phyloP scores from a whole-genome alignment of 768 basidiomycete species.

The Vararia minispora region DNA sequence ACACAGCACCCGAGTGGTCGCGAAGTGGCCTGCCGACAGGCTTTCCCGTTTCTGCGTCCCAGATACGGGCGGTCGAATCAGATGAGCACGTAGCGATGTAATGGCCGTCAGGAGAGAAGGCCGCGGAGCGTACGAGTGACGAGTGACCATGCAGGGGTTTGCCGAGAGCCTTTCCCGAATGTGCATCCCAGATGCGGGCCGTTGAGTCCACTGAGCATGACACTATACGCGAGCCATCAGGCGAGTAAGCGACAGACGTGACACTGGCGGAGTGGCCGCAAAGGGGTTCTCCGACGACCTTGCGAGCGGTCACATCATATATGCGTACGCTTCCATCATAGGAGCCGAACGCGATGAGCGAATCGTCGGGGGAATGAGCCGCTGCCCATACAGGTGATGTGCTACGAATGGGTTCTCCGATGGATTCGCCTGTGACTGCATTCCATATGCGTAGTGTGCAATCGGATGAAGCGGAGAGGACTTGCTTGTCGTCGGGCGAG shows the following conservation, averaged over 20 bases:
- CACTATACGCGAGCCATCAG: constrained; percentile 10
- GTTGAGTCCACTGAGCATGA: constrained; percentile 32
- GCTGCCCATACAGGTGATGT: background rate
- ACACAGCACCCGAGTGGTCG: background rate
- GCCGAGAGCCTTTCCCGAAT: constrained; percentile 12
- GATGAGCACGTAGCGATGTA: constrained; percentile 1
- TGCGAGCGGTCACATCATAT: background rate
- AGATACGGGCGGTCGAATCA: constrained; percentile 1
- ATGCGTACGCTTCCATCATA: no score
- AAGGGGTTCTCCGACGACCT: background rate
- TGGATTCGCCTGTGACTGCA: background rate
- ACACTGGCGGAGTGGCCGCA: constrained; percentile 1
- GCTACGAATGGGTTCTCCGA: background rate
- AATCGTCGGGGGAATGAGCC: background rate
- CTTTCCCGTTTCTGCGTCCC: constrained; percentile 4
- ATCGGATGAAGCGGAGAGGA: background rate
- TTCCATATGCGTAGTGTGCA: background rate
- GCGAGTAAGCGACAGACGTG: background rate
- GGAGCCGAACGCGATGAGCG: background rate
- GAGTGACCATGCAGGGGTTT: constrained; percentile 35
- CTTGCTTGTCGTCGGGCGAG: background rate
- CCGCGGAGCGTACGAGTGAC: constrained; percentile 38
- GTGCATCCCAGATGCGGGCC: constrained; percentile 39
- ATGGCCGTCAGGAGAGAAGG: constrained; percentile 7
- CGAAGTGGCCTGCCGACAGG: background rate